These are phyloP conservation scores for Russula virescens DNA, from an alignment of 768 basidiomycete genomes.

Conservation along the genomic window DNA sequence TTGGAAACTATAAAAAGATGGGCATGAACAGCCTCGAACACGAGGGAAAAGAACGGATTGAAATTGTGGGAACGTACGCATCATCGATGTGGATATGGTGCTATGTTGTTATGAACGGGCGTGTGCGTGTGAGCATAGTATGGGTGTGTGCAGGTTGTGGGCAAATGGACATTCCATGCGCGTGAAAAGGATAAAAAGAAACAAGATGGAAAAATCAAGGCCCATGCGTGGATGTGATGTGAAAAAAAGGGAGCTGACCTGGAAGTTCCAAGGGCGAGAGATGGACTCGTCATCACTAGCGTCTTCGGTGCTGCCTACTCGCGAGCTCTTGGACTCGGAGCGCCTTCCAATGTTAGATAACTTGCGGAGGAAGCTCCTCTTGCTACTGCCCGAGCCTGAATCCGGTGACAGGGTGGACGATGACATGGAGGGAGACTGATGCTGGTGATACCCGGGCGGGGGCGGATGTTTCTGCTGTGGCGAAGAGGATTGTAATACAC, in stretches of 20 bases:
- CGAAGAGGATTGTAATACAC: not conserved
- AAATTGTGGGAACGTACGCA: conserved; percentile 8
- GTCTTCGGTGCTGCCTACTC: not conserved
- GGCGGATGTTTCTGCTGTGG: not conserved
- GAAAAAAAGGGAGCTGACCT: conserved; percentile 6
- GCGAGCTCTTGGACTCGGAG: conserved; percentile 15
- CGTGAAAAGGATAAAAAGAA: not conserved
- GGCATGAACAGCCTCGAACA: not conserved
- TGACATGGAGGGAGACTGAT: not conserved
- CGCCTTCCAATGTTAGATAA: conserved; percentile 19
- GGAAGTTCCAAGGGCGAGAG: conserved; percentile 23
- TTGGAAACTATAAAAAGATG: conserved; percentile 16
- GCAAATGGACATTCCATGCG: not conserved
- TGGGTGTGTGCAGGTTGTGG: not conserved
- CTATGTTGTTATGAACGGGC: not conserved
- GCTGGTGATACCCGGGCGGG: not conserved
- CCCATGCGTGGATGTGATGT: not conserved
- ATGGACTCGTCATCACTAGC: conserved; percentile 16
- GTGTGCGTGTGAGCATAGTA: not conserved
- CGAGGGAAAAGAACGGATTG: not conserved
- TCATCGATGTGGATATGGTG: conserved; percentile 25
- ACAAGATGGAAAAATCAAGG: not conserved
- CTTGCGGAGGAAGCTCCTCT: conserved; percentile 20
- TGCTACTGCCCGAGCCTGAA: not conserved
- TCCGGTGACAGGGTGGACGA: not conserved